A percentile compares a stretch with the other conserved stretches of the same genome.
Evolutionary conservation across 345 rosid genomes (phyloP).

Genomic region (Gossypium longicalyx): DNA sequence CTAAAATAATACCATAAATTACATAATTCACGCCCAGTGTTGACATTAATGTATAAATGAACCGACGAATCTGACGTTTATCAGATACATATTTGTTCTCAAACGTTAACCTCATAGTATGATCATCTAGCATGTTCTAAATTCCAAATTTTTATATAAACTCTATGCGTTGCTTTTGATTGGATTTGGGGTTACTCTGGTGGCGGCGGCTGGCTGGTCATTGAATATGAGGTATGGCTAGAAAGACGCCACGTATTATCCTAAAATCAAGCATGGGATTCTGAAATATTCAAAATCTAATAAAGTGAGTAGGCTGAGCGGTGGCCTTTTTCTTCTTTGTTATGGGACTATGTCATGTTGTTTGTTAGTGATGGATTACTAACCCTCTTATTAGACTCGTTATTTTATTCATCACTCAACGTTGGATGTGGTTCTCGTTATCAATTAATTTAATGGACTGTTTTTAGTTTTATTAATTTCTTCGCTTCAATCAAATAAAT

Average conservation of each 20-base stretch:
- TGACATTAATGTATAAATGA: slow-evolving; percentile 5
- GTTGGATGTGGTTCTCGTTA: no score
- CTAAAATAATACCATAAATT: no score
- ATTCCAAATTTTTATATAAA: no score
- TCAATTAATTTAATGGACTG: no score
- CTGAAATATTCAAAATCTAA: neutral
- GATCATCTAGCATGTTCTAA: neutral
- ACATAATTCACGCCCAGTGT: neutral
- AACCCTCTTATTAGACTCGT: no score
- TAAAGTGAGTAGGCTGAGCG: neutral
- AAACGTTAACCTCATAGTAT: neutral
- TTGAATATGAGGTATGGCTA: slow-evolving; percentile 15
- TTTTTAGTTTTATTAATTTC: no score
- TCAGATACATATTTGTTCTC: neutral
- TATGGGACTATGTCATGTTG: no score
- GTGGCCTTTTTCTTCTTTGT: neutral
- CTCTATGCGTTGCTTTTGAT: no score
- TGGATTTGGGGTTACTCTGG: no score
- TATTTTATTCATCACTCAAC: no score
- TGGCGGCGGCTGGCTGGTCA: neutral
- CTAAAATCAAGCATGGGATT: neutral
- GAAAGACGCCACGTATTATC: slow-evolving; percentile 21
- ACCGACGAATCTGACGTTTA: slow-evolving; percentile 11
- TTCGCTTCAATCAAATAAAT: no score
- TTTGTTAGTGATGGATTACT: no score